These are phyloP conservation scores for Polytrichum commune DNA, from an alignment of 225 moss, liverwort and hornwort species.

Conservation along the genomic window DNA sequence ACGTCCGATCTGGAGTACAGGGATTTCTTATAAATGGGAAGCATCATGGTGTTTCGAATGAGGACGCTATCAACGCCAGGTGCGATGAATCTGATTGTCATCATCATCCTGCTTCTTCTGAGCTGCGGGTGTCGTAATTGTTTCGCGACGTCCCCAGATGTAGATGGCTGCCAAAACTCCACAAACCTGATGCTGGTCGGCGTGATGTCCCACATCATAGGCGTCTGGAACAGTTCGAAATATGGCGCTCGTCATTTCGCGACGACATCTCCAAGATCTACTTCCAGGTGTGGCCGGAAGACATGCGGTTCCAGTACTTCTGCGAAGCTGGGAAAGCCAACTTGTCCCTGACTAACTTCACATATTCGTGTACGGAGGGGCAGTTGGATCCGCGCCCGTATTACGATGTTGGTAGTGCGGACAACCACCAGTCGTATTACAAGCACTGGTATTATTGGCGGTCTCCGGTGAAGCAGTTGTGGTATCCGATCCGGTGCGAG, in stretches of 20 bases:
- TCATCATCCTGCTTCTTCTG: no score
- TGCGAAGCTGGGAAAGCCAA: conserved; percentile 2
- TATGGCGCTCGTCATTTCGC: conserved; percentile 7
- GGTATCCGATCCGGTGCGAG: background rate
- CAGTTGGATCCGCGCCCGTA: background rate
- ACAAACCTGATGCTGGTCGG: background rate
- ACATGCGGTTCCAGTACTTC: background rate
- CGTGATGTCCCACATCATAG: conserved; percentile 7
- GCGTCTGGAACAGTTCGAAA: conserved; percentile 12
- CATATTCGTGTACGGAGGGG: background rate
- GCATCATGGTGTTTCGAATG: no score
- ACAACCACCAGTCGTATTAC: background rate
- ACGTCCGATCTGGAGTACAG: no score
- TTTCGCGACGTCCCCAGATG: no score
- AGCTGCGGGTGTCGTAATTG: no score
- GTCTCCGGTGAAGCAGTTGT: background rate
- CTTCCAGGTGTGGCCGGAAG: conserved; percentile 6
- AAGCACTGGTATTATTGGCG: conserved; percentile 2
- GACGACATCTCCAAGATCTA: background rate
- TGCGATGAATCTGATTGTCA: no score
- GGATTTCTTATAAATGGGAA: no score
- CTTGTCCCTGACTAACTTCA: background rate
- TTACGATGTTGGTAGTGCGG: background rate
- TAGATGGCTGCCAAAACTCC: background rate
- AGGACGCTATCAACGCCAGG: no score